Base-by-base conservation (phyloP, 306 rosid genomes). In the Prunus mongolica region DNA sequence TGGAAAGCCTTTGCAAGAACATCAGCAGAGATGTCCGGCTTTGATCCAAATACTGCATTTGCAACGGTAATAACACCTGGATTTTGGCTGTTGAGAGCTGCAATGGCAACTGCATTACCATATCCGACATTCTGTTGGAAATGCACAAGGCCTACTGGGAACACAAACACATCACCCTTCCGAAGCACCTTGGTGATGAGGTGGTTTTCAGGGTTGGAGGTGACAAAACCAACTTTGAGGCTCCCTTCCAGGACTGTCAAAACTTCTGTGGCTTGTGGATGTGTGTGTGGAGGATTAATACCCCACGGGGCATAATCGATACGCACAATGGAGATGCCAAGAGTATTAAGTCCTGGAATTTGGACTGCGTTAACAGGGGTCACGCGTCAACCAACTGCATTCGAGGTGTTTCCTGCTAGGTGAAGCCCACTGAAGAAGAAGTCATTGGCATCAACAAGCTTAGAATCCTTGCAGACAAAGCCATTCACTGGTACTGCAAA, bases 21-120 rank as follows among this genome's bases (percentile, higher is more conserved):
- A 50, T 79, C 79, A 11, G 60, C 78, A 5, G 62, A 30, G 27
- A 75, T 74, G 27, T 57, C 75, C 0, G 86, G 81, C 19, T 55
- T 77, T 18, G 86, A 79, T 27, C 86, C 86, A 16, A 83, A 79
- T 20, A 79, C 81, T 2, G 83, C 71, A 38, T 77, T 69, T 3
- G 64, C 71, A 41, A 83, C 14, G 5, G 76, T 58, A 52, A 83
- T 73, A 3, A 72, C 81, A 0, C 86, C 86, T 0, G 84, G 79
- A 52, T 76, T 83, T 62, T 83, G 86, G 79, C 86, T 79, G 52
- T 72, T 83, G 28, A 79, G 76, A n/a, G 81, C 83, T 15, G 86
- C 81, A 12, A 83, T 28, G 47, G 83, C 84, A 18, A 67, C 81
- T 0, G 81, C 84, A 2, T 57, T 67, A 0, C 72, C 63, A 11